Conservation (phyloP, 495 filamentous ascomycete genomes). For the Physcia stellaris region DNA sequence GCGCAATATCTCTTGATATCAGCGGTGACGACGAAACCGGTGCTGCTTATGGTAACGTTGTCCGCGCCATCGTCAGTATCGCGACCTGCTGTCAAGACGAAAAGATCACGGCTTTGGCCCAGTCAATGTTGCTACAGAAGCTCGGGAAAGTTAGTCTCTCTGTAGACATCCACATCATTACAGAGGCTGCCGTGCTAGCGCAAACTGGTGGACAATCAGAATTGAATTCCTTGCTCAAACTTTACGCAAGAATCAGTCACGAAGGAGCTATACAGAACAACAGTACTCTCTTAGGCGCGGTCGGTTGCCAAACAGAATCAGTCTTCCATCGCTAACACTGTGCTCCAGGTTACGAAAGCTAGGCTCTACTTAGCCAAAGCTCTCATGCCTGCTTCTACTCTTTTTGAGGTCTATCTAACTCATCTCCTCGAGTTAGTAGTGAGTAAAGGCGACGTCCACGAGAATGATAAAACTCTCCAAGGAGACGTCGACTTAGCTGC, state of each 20-base stretch:
- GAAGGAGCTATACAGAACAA: conserved; percentile 57
- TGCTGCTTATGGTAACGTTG: conserved; percentile 60
- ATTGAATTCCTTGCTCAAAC: conserved; percentile 70
- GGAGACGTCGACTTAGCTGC: conserved; percentile 66
- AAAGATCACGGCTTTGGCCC: conserved; percentile 87
- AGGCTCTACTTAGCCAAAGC: conserved; percentile 60
- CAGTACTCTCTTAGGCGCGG: conserved; percentile 42
- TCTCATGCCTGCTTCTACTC: conserved; percentile 48
- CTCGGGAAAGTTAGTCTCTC: conserved; percentile 63
- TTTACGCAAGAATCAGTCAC: conserved; percentile 59
- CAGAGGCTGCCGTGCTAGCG: conserved; percentile 65
- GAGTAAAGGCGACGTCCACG: conserved; percentile 67
- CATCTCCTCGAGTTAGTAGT: conserved; percentile 80
- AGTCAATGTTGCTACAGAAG: conserved; percentile 91
- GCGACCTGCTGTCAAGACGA: conserved; percentile 68
- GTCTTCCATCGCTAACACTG: conserved; percentile 7
- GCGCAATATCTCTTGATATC: conserved; percentile 60
- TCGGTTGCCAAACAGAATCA: conserved; percentile 33
- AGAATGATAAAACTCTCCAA: conserved; percentile 45
- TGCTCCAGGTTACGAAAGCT: conserved; percentile 50
- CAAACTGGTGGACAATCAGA: conserved; percentile 59
- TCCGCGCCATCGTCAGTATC: conserved; percentile 81
- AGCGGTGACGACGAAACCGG: conserved; percentile 61
- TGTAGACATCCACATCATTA: conserved; percentile 73
- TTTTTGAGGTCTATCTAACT: conserved; percentile 65